Evolutionary conservation across 352 stramenopile genomes (phyloP).

Genomic region (Phytophthora palmivora): DNA sequence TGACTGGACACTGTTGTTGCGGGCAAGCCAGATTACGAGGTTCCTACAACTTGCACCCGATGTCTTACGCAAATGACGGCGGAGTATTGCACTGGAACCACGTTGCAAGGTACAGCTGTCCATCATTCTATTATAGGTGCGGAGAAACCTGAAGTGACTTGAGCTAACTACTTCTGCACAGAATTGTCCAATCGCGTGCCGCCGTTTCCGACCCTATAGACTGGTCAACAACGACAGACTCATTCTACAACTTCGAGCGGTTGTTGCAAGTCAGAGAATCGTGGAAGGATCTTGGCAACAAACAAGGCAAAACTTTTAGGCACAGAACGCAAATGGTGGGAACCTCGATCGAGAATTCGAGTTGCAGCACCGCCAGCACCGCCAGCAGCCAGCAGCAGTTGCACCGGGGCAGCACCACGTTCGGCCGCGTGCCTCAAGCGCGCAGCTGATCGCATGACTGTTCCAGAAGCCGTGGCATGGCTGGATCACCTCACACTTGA

Average conservation of each 20-base stretch:
- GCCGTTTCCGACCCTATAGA: not conserved
- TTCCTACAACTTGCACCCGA: not conserved
- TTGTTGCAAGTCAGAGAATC: not conserved
- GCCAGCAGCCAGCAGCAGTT: constrained; percentile 6
- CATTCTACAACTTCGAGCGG: constrained; percentile 22
- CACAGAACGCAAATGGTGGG: constrained; percentile 27
- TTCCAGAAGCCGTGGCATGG: constrained; percentile 43
- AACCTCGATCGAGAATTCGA: constrained; percentile 28
- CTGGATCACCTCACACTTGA: constrained; percentile 42
- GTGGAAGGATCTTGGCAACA: constrained; percentile 14
- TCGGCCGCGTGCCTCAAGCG: constrained; percentile 36
- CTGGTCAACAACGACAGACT: constrained; percentile 10
- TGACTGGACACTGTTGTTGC: constrained; percentile 2
- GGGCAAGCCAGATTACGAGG: not conserved
- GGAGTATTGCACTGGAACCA: no score
- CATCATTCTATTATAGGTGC: no score
- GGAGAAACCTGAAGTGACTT: no score
- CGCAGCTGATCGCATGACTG: constrained; percentile 19
- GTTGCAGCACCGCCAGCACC: constrained; percentile 21
- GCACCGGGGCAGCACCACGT: constrained; percentile 22
- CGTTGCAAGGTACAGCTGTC: no score
- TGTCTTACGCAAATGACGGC: no score
- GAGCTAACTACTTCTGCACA: no score
- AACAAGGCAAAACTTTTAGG: constrained; percentile 2
- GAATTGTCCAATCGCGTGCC: constrained; percentile 18